These are phyloP conservation scores for Calycina marina DNA, from an alignment of 2,329 filamentous ascomycete species.

Conservation along the genomic window DNA sequence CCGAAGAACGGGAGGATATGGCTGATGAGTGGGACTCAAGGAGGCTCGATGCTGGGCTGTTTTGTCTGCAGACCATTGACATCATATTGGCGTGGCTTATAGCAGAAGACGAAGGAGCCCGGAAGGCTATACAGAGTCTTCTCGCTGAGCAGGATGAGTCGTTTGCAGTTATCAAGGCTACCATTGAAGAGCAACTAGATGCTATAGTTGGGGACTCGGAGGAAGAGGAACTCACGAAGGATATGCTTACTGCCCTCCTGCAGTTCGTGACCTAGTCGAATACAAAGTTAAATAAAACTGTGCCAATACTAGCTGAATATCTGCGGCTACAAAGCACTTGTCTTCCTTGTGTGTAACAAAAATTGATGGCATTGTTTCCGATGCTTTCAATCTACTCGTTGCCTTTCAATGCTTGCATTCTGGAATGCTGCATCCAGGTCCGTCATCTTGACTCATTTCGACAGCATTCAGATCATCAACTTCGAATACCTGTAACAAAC, in stretches of 20 bases:
- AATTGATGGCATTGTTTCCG: no score
- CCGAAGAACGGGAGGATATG: conserved; percentile 45
- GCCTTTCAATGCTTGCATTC: no score
- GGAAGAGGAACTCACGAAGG: conserved; percentile 37
- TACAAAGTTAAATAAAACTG: no score
- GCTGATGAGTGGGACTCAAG: conserved; percentile 60
- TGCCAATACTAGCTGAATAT: no score
- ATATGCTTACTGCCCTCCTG: conserved; percentile 52
- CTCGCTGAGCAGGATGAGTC: conserved; percentile 55
- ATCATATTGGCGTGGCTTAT: conserved; percentile 79
- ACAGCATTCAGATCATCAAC: no score
- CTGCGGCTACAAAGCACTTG: no score
- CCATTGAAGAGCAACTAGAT: conserved; percentile 54
- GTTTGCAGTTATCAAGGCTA: conserved; percentile 45
- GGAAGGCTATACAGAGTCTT: conserved; percentile 43
- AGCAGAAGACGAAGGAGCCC: conserved; percentile 73
- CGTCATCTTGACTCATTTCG: no score
- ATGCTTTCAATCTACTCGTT: no score
- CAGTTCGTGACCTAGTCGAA: conserved; percentile 26
- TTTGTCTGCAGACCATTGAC: conserved; percentile 70
- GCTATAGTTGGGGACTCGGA: conserved; percentile 38
- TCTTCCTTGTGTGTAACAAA: no score
- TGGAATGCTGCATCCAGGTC: no score
- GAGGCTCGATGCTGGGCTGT: conserved; percentile 72
- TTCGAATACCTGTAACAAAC: no score